Conservation (phyloP, 768 basidiomycete species). For the Auricularia sp. region DNA sequence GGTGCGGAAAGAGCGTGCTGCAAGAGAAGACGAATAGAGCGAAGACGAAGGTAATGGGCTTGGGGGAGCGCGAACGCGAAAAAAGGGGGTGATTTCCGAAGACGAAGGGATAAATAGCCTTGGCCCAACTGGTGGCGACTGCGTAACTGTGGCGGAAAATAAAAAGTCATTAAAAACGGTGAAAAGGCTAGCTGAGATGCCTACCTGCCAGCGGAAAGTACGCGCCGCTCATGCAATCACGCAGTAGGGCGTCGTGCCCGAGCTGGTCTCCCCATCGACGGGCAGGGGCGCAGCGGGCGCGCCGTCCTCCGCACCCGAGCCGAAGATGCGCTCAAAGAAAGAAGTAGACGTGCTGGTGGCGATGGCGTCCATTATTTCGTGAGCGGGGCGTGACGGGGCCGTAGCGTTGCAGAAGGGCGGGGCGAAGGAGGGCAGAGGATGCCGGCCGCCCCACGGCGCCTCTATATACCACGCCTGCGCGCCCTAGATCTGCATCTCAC, state of each 20-base stretch:
- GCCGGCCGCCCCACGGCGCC: too few relatives aligned
- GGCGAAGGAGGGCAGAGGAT: too few relatives aligned
- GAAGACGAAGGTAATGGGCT: not conserved
- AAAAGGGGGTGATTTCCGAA: not conserved
- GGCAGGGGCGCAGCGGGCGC: not conserved
- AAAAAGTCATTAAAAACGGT: not conserved
- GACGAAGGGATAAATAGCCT: not conserved
- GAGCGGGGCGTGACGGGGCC: too few relatives aligned
- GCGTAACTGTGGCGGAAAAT: not conserved
- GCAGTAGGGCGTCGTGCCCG: not conserved
- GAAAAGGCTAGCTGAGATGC: not conserved
- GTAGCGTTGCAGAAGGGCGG: too few relatives aligned
- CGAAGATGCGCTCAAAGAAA: not conserved
- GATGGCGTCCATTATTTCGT: not conserved
- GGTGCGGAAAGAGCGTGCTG: too few relatives aligned
- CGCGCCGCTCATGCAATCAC: not conserved
- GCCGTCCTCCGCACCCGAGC: not conserved
- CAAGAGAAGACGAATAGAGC: too few relatives aligned
- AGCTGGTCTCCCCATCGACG: not conserved
- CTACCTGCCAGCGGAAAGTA: not conserved
- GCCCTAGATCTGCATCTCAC: too few relatives aligned
- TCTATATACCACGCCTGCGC: too few relatives aligned
- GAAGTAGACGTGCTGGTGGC: not conserved
- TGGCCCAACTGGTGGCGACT: not conserved
- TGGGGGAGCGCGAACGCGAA: not conserved